Evolutionary conservation across 202 grass and related monocot genomes (phyloP).

Genomic region (Hordeum pubiflorum): DNA sequence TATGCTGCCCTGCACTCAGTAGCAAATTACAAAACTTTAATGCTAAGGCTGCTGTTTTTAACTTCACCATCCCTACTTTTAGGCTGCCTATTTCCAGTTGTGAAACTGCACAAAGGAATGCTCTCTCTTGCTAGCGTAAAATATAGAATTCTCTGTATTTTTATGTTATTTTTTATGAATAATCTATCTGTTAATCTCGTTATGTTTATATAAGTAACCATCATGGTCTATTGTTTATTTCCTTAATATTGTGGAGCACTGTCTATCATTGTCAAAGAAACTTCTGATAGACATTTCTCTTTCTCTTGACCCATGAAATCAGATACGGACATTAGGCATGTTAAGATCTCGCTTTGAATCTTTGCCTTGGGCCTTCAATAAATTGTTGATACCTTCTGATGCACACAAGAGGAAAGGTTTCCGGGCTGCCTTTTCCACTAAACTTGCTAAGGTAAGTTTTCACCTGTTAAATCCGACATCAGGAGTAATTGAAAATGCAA

Average conservation of each 20-base stretch:
- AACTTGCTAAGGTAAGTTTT: conserved; percentile 44
- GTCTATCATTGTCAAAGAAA: conserved; percentile 10
- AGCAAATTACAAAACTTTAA: conserved; percentile 6
- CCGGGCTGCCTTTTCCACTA: conserved; percentile 49
- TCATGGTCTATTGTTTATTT: conserved; percentile 25
- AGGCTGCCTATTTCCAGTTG: not conserved
- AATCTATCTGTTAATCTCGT: not conserved
- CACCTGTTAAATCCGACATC: not conserved
- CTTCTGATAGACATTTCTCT: conserved; percentile 24
- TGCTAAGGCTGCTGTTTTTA: not conserved
- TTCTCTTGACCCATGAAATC: conserved; percentile 25
- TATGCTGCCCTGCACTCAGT: not conserved
- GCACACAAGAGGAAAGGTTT: conserved; percentile 52
- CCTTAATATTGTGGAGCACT: conserved; percentile 12
- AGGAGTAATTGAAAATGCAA: conserved; percentile 12
- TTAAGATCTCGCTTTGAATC: conserved; percentile 83
- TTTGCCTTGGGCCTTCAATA: conserved; percentile 75
- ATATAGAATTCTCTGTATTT: not conserved
- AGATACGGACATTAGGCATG: conserved; percentile 92
- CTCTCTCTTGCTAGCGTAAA: not conserved
- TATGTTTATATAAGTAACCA: not conserved
- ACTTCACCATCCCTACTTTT: not conserved
- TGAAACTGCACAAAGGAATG: not conserved
- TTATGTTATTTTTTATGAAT: conserved; percentile 11
- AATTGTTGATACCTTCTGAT: conserved; percentile 67